These are phyloP conservation scores for Detonula confervacea DNA, from an alignment of 352 stramenopile species.

Conservation along the genomic window DNA sequence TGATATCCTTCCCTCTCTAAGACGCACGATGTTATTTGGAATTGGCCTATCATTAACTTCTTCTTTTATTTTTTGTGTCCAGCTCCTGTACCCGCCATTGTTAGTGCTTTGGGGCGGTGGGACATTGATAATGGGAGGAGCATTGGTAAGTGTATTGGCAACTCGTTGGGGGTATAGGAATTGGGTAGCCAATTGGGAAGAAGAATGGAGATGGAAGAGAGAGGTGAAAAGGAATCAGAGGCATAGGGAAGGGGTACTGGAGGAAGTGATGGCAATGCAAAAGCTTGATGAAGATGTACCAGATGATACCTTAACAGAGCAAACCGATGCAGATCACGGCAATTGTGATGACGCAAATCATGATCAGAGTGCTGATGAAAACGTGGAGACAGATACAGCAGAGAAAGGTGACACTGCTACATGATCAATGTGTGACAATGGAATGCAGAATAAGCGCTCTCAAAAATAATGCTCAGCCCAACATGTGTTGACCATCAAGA, in stretches of 20 bases:
- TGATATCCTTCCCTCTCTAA: slow-evolving; percentile 32
- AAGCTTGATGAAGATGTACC: too few species aligned
- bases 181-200: slow-evolving; percentile 40
- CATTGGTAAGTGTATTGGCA: slow-evolving; percentile 24
- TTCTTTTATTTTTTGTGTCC: slow-evolving; percentile 48
- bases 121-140: slow-evolving; percentile 38
- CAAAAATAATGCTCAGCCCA: not conserved
- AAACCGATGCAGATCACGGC: too few species aligned
- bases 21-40: slow-evolving; percentile 43
- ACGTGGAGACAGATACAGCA: not conserved
- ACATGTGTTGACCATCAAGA: too few species aligned
- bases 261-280: not conserved
- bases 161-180: slow-evolving; percentile 28
- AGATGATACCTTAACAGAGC: too few species aligned
- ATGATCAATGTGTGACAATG: not conserved
- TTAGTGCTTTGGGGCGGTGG: slow-evolving; percentile 41
- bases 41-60: slow-evolving; percentile 50
- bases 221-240: slow-evolving; percentile 35
- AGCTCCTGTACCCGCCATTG: slow-evolving; percentile 50
- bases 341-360: not conserved
- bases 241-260: not conserved
- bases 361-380: not conserved
- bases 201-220: slow-evolving; percentile 48
- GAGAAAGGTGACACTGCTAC: not conserved
- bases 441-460: not conserved